These are phyloP conservation scores for Aeschynomene evenia DNA, from an alignment of 306 rosid genomes.

Conservation along the genomic window DNA sequence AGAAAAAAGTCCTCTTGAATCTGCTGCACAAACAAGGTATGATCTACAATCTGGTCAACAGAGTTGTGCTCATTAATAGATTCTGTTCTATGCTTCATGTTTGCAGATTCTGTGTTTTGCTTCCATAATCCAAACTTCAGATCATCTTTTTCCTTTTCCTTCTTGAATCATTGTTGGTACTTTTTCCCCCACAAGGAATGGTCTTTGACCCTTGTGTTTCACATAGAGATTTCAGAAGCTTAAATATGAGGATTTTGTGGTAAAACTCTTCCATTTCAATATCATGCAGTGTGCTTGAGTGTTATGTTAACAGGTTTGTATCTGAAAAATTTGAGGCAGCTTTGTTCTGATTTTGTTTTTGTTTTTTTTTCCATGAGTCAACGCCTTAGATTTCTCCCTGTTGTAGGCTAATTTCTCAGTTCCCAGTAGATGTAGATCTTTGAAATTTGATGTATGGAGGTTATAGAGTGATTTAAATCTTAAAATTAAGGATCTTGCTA, in stretches of 20 bases:
- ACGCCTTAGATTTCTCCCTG: slow-evolving; percentile 8
- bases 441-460: slow-evolving; percentile 6
- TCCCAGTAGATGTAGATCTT: neutral
- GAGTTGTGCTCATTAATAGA: neutral
- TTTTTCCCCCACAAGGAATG: neutral
- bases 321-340: neutral
- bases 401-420: neutral
- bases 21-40: slow-evolving; percentile 36
- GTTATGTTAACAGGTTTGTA: too few species aligned
- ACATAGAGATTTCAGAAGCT: slow-evolving; percentile 22
- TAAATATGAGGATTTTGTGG: neutral
- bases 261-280: too few species aligned
- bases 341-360: too few species aligned
- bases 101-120: slow-evolving; percentile 26
- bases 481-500: slow-evolving; percentile 1
- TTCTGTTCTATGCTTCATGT: slow-evolving; percentile 11
- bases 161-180: neutral
- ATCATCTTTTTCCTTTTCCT: neutral
- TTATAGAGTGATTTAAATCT: slow-evolving; percentile 15
- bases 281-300: slow-evolving; percentile 14
- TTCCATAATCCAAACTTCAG: slow-evolving; percentile 15
- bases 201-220: slow-evolving; percentile 4
- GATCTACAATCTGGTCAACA: slow-evolving; percentile 31
- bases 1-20: slow-evolving; percentile 10
- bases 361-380: neutral